Base-by-base conservation (phyloP, 371 early-diverging fungal genomes). In the Rhizopus sp. region DNA sequence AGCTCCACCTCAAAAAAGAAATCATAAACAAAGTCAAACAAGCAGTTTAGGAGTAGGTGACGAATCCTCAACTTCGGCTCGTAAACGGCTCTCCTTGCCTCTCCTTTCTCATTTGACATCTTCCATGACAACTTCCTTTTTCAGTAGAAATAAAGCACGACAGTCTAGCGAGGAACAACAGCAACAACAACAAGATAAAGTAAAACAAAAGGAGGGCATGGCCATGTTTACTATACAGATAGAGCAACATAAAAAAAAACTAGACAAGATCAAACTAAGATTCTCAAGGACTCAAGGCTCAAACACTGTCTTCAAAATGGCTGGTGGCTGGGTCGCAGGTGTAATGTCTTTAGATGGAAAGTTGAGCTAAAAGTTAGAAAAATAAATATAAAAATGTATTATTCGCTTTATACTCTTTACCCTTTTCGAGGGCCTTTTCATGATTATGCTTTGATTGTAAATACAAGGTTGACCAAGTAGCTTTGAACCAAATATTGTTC, bases 81-180 rank as follows among this genome's bases (percentile, higher is more conserved):
- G 50, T 35, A 60, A 69, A n/a, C 66, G 70, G 8, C 54, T 72
- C 7, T 72, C 72, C 3, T 29, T 72, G 10, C 69, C 70, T 1
- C 40, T 72, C 7, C 13, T 77, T 3, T 77, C 77, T 0, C 73
- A 73, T 8, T 41, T 77, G 2, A 77, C 77, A 5, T 77, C 77
- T 4, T 73, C 73, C 31, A 68, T 73, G 68, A 77, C 72, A 9
- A 71, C 72, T 0, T 77, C 77, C 3, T 71, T 77, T 37, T 77
- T 77, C 51, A 67, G 63, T 29, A 66, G 70, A 12, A 53, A 59
- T 0, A 69, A 70, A 44, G 66, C 60, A 13, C 62, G 70, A 3
- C 72, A 67, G 16, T 63, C 72, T 1, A 49, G 62, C 30, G 67
- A 74, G 44, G 72, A 69, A 41, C 47, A 50, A 9, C 42, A 39